Evolutionary conservation across 2,329 filamentous ascomycete genomes (phyloP), one percentile per base, ranked within the genome.

Genomic region (Blastomyces silverae): DNA sequence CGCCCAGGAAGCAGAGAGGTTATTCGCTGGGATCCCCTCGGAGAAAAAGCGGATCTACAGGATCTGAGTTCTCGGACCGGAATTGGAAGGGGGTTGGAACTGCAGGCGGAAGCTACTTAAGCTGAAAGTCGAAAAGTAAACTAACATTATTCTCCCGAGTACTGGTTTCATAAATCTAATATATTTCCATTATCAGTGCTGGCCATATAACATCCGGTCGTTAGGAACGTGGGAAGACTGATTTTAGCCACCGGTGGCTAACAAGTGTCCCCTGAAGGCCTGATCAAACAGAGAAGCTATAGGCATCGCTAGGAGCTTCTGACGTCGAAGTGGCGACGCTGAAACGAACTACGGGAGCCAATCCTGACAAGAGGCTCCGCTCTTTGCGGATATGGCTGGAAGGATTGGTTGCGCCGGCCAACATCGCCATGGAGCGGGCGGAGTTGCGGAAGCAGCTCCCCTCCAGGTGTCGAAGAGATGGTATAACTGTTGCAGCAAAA

Each of bases 31-130:
- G 57, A 28, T 22, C 31, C 17, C 20, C 20, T 61, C 58, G 42
- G 58, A 59, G 60, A 55, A 63, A 64, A 56, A 58, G 66, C 64
- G 65, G 65, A 65, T 5, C 58, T n/a, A 15, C 25, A 48, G 58
- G 42, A 34, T 61, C 22, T n/a, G 28, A 34, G 22, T 48, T 22
- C 58, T 34, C 17, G 25, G 57, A 1, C 39, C 6, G 42, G 42
- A 59, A 44, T 25, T 37, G 37, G 20, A 37, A 46, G 31, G 57
- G 11, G 37, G 37, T 11, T 25, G 44, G 57, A 20, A 20, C 2
- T 31, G n/a, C n/a, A n/a, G n/a, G n/a, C n/a, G 22, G 5, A 28
- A 53, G 17, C 13, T 5, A 31, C 1, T 46, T 20, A 46, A 46
- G 7, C 0, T 46, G n/a, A 8, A 46, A 46, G 15, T 20, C 5